Evolutionary conservation across 257 asterid species (phyloP).

Genomic region (Forsythia viridissima): DNA sequence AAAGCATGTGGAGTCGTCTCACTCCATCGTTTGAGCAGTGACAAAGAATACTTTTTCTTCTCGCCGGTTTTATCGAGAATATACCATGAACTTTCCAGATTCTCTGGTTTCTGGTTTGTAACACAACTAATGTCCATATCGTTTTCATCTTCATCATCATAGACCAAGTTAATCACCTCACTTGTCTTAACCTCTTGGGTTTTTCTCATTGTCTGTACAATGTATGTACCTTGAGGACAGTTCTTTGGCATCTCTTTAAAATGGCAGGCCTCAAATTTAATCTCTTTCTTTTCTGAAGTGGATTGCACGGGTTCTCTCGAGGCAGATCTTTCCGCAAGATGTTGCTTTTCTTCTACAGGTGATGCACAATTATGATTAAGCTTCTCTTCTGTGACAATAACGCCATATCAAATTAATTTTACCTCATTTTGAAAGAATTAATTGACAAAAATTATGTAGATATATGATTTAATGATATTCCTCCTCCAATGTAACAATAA

Average conservation of each 20-base stretch:
- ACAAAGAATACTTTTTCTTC: constrained; percentile 22
- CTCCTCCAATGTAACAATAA: background rate
- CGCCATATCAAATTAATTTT: constrained; percentile 7
- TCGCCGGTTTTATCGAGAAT: constrained; percentile 32
- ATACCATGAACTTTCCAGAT: constrained; percentile 29
- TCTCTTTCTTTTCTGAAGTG: background rate
- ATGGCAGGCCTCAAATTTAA: background rate
- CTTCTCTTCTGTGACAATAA: constrained; percentile 31
- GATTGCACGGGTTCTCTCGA: background rate
- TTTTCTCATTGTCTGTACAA: constrained; percentile 8
- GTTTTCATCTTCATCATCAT: constrained; percentile 23
- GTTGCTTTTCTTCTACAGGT: constrained; percentile 21
- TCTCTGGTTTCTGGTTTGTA: constrained; percentile 7
- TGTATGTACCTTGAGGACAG: background rate
- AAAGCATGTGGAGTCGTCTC: constrained; percentile 12
- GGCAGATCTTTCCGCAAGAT: background rate
- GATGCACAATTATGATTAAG: constrained; percentile 7
- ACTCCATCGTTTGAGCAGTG: constrained; percentile 38
- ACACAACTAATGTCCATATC: background rate
- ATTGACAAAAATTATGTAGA: background rate
- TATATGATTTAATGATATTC: background rate
- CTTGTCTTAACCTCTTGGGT: background rate
- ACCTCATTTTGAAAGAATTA: background rate
- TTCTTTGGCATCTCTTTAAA: background rate
- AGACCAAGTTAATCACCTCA: constrained; percentile 21